Conservation (phyloP, 805 yeast species). For the Metschnikowia santaceciliae region DNA sequence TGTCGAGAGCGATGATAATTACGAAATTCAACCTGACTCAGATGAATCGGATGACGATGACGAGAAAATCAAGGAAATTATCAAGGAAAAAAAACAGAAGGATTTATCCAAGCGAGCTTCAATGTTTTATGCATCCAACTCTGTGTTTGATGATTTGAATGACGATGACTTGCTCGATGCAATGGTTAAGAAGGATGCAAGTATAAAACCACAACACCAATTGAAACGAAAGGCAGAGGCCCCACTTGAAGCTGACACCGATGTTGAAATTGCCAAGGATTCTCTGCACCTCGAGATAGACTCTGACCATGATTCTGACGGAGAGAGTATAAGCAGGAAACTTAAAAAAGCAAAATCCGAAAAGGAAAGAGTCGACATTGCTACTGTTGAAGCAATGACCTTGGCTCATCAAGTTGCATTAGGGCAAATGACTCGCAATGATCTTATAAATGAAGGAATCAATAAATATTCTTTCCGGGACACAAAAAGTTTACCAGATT, state of each 20-base stretch:
- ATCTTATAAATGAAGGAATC: constrained; percentile 87
- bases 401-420: constrained; percentile 92
- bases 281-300: constrained; percentile 29
- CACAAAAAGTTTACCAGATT: constrained; percentile 85
- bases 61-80: constrained; percentile 54
- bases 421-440: constrained; percentile 81
- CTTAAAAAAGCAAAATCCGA: constrained; percentile 45
- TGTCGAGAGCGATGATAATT: constrained; percentile 41
- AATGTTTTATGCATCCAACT: constrained; percentile 38
- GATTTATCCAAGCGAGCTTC: constrained; percentile 35
- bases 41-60: constrained; percentile 68
- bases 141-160: constrained; percentile 37
- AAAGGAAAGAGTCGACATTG: constrained; percentile 68
- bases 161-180: constrained; percentile 42
- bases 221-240: constrained; percentile 4
- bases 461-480: constrained; percentile 92
- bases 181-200: constrained; percentile 3
- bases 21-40: constrained; percentile 47
- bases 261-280: constrained; percentile 41
- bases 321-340: constrained; percentile 36
- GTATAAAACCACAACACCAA: constrained; percentile 8
- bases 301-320: constrained; percentile 50
- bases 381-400: constrained; percentile 96
- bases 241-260: constrained; percentile 28
- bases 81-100: constrained; percentile 39